These are phyloP conservation scores for Austroboletus eburneus DNA, from an alignment of 768 basidiomycete genomes.

Conservation along the genomic window DNA sequence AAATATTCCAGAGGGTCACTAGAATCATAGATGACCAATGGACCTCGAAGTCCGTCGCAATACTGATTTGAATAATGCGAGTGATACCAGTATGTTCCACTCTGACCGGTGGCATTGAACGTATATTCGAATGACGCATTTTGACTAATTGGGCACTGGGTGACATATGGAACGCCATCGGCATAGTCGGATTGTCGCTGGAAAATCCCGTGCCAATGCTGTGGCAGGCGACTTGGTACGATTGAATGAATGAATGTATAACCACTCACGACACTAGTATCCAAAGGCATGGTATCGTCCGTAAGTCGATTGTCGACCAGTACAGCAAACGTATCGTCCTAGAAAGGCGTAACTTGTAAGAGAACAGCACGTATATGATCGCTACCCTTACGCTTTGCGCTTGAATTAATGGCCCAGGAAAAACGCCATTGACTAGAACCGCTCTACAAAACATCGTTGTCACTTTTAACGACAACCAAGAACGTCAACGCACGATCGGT, in stretches of 20 bases:
- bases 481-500: conserved; percentile 28
- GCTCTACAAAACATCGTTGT: conserved; percentile 26
- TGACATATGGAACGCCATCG: conserved; percentile 37
- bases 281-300: conserved; percentile 43
- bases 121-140: conserved; percentile 33
- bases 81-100: conserved; percentile 50
- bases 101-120: conserved; percentile 31
- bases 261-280: conserved; percentile 38
- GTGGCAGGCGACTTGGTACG: conserved; percentile 5
- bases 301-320: conserved; percentile 43
- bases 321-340: conserved; percentile 38
- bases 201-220: conserved; percentile 34
- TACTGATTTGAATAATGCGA: conserved; percentile 36
- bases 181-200: conserved; percentile 29
- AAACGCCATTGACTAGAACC: conserved; percentile 40
- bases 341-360: not conserved
- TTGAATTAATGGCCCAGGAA: conserved; percentile 44
- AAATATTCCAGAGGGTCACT: conserved; percentile 37
- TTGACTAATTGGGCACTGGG: conserved; percentile 41
- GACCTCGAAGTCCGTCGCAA: conserved; percentile 42
- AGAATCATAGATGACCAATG: conserved; percentile 44
- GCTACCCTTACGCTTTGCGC: conserved; percentile 31
- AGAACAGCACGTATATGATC: too few species aligned
- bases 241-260: conserved; percentile 1
- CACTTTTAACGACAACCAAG: not conserved